Conservation (phyloP, 108 stramenopile species). For the Pseudonitzschia pungens region DNA sequence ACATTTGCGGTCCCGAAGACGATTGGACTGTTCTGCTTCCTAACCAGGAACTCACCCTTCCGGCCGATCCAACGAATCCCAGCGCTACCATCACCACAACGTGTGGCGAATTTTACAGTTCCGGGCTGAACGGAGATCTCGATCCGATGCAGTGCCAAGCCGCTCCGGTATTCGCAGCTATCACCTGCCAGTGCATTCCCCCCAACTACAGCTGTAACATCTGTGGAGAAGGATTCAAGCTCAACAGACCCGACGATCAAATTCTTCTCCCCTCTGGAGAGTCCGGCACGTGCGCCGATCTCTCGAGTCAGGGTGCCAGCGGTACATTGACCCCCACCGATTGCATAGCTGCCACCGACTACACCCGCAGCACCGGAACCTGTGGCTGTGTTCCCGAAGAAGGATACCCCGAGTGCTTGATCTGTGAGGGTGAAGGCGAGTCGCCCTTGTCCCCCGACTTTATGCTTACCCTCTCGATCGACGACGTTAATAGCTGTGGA, state of each 20-base stretch:
- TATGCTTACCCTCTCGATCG: neutral
- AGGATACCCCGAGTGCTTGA: neutral
- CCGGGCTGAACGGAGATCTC: neutral
- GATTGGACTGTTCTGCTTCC: neutral
- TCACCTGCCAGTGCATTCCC: neutral
- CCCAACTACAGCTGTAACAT: neutral
- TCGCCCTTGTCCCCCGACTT: neutral
- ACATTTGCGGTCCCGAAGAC: neutral
- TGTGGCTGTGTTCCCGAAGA: neutral
- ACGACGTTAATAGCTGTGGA: neutral
- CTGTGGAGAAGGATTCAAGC: neutral
- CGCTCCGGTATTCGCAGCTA: neutral
- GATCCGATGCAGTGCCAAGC: slow-evolving; percentile 2
- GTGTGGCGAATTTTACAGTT: neutral
- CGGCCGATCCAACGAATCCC: neutral
- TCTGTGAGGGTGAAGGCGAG: neutral
- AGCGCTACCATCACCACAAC: neutral
- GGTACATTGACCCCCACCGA: neutral
- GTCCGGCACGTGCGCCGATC: slow-evolving; percentile 4
- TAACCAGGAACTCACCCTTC: neutral
- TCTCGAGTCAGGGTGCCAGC: neutral
- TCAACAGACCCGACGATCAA: neutral
- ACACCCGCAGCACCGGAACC: neutral
- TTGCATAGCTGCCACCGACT: neutral
- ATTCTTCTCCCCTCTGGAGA: neutral